phyloP scores from a whole-genome alignment of 352 stramenopile species.

The Pythium guiyangense region DNA sequence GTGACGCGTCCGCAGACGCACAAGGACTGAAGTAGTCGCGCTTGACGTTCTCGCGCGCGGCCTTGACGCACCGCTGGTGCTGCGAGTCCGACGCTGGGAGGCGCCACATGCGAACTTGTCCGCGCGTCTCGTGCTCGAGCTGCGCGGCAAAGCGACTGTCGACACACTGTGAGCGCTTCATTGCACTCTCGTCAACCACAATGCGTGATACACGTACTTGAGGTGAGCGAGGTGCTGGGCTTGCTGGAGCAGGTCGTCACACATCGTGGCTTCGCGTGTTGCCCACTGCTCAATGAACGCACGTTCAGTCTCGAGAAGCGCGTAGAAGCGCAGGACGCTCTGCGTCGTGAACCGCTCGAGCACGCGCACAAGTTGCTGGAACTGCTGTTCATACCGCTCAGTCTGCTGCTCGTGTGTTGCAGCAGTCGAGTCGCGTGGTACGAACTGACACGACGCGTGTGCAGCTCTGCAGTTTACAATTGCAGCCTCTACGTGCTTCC shows the following conservation, averaged over 20 bases:
- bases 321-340: slow-evolving; percentile 46
- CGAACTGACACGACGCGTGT: neutral
- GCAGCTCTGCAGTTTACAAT: neutral
- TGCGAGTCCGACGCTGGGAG: slow-evolving; percentile 44
- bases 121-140: slow-evolving; percentile 55
- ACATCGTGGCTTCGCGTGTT: slow-evolving; percentile 20
- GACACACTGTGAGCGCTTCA: neutral
- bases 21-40: slow-evolving; percentile 29
- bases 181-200: neutral
- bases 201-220: slow-evolving; percentile 19
- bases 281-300: slow-evolving; percentile 33
- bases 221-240: slow-evolving; percentile 42
- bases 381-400: slow-evolving; percentile 19
- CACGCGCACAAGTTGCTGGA: slow-evolving; percentile 21
- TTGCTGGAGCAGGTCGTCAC: slow-evolving; percentile 20
- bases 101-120: slow-evolving; percentile 45
- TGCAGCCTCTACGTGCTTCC: slow-evolving; percentile 2
- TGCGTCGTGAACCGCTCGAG: slow-evolving; percentile 34
- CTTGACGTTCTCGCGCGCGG: slow-evolving; percentile 70
- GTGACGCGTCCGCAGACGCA: neutral
- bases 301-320: slow-evolving; percentile 44
- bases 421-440: neutral
- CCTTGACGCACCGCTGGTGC: slow-evolving; percentile 51
- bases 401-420: neutral
- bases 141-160: slow-evolving; percentile 55